Conservation (phyloP, 2,329 filamentous ascomycete genomes). For the Neurospora sp. region DNA sequence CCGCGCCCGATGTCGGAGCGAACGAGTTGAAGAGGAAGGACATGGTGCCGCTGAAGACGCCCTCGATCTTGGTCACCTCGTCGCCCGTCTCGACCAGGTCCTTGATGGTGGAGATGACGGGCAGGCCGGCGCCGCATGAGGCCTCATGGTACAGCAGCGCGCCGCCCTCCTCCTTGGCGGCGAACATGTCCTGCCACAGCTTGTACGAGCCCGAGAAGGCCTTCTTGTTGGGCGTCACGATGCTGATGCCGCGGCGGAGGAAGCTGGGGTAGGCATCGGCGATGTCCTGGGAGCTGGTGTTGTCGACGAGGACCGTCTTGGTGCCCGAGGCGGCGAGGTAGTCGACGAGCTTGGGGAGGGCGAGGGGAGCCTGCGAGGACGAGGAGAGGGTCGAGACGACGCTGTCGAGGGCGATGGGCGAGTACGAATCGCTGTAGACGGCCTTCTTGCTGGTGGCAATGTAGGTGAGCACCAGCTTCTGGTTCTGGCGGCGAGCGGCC, state of each 20-base stretch:
- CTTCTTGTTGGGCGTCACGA: slow-evolving; percentile 98
- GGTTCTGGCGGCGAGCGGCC: slow-evolving; percentile 54
- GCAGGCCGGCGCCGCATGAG: slow-evolving; percentile 85
- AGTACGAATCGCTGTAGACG: slow-evolving; percentile 65
- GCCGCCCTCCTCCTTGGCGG: slow-evolving; percentile 56
- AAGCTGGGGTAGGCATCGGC: slow-evolving; percentile 76
- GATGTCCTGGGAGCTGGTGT: slow-evolving; percentile 83
- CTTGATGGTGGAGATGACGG: slow-evolving; percentile 85
- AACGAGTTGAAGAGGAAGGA: slow-evolving; percentile 95
- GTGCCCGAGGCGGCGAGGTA: slow-evolving; percentile 71
- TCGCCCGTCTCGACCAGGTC: slow-evolving; percentile 94
- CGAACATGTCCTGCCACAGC: slow-evolving; percentile 83
- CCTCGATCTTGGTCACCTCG: slow-evolving; percentile 83
- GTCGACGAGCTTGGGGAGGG: slow-evolving; percentile 60
- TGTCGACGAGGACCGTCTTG: slow-evolving; percentile 81
- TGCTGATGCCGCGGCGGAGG: slow-evolving; percentile 70
- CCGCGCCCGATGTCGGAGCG: slow-evolving; percentile 65
- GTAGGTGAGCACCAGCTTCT: slow-evolving; percentile 70
- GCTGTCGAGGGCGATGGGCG: slow-evolving; percentile 51
- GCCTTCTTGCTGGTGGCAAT: slow-evolving; percentile 80
- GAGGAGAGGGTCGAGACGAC: slow-evolving; percentile 53
- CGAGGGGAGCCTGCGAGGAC: slow-evolving; percentile 55
- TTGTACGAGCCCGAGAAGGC: slow-evolving; percentile 76
- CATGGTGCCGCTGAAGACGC: slow-evolving; percentile 96
- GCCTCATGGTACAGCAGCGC: slow-evolving; percentile 93